phyloP scores from a whole-genome alignment of 345 rosid species.

The Eucalyptus erythrocorys region DNA sequence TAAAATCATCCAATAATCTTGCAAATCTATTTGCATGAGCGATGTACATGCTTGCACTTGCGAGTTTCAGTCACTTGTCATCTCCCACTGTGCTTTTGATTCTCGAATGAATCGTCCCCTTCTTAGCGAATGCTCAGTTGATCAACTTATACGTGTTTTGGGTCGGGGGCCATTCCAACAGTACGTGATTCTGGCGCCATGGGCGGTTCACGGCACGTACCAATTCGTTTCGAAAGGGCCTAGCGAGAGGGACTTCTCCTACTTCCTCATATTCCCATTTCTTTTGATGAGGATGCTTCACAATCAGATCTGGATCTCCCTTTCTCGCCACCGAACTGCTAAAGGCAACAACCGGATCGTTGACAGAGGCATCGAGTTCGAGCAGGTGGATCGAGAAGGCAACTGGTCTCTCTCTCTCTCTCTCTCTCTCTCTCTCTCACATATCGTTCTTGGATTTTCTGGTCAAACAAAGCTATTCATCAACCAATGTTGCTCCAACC shows the following conservation, averaged over 20 bases:
- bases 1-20: not conserved
- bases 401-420: slow-evolving; percentile 14
- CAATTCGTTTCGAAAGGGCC: not conserved
- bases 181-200: slow-evolving; percentile 39
- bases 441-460: not conserved
- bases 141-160: not conserved
- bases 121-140: not conserved
- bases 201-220: slow-evolving; percentile 28
- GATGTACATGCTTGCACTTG: not conserved
- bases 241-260: slow-evolving; percentile 13
- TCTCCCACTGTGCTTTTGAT: not conserved
- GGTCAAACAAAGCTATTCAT: not conserved
- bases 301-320: slow-evolving; percentile 37
- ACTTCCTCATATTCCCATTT: slow-evolving; percentile 11
- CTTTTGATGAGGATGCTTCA: slow-evolving; percentile 26
- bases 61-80: not conserved
- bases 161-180: not conserved
- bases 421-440: not conserved
- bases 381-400: slow-evolving; percentile 49
- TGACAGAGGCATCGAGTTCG: slow-evolving; percentile 44
- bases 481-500: not conserved
- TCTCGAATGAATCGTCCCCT: not conserved
- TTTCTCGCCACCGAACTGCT: slow-evolving; percentile 34
- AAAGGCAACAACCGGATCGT: slow-evolving; percentile 34
- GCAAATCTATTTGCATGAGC: not conserved